Conservation (phyloP, 2,329 filamentous ascomycete species). For the Blastomyces gilchristii region DNA sequence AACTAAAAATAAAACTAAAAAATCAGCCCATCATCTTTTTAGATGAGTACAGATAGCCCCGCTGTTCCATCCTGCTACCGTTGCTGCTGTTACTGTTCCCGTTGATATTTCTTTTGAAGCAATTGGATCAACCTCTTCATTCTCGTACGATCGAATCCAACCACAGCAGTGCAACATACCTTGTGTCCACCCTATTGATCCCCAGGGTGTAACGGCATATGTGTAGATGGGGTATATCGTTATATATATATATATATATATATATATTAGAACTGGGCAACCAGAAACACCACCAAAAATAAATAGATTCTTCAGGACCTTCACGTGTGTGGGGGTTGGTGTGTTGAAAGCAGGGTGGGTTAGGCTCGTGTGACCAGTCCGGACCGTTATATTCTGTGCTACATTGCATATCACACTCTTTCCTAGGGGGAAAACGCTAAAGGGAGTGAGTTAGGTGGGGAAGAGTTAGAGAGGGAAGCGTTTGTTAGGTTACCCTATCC, state of each 20-base stretch:
- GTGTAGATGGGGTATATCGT: background rate
- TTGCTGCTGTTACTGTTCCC: too few relatives aligned
- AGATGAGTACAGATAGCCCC: background rate
- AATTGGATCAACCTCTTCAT: too few relatives aligned
- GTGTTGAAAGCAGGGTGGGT: background rate
- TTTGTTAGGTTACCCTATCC: background rate
- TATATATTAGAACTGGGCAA: background rate
- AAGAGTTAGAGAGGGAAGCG: background rate
- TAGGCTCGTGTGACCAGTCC: background rate
- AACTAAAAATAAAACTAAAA: too few relatives aligned
- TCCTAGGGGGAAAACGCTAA: background rate
- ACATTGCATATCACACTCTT: background rate
- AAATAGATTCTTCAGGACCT: background rate
- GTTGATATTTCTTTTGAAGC: too few relatives aligned
- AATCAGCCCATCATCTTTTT: background rate
- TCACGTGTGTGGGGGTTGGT: background rate
- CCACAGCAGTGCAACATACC: constrained; percentile 1
- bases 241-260: background rate
- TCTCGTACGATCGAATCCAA: background rate
- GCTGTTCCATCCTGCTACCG: background rate
- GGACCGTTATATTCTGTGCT: background rate
- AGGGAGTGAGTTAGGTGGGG: background rate
- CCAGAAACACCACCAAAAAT: background rate
- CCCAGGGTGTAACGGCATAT: background rate
- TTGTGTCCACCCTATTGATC: background rate